phyloP scores from a whole-genome alignment of 2,329 filamentous ascomycete genomes.

The Epicoccum sorghinum region DNA sequence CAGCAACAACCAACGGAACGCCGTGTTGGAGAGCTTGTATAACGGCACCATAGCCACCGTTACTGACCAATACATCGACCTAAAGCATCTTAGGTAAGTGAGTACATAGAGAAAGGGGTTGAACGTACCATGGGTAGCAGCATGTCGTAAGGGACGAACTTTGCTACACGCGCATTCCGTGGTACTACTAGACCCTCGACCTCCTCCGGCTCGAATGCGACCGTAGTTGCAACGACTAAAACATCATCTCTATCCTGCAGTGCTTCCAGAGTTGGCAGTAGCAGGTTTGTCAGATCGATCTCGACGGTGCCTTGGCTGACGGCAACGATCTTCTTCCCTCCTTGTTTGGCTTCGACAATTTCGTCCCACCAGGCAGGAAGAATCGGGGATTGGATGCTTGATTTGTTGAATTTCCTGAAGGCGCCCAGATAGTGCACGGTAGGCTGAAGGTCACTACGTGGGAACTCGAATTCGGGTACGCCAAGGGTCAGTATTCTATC shows the following conservation, averaged over 20 bases:
- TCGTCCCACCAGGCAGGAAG: neutral
- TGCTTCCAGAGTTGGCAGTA: neutral
- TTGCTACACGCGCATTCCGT: neutral
- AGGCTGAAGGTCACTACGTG: neutral
- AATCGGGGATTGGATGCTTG: neutral
- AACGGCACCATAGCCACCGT: neutral
- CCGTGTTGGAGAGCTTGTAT: neutral
- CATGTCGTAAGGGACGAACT: conserved; percentile 1
- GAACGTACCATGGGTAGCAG: neutral
- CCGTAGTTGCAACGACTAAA: neutral
- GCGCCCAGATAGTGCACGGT: neutral
- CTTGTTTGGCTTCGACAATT: neutral
- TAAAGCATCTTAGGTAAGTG: neutral
- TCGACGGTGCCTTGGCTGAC: neutral
- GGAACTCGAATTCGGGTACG: conserved; percentile 1
- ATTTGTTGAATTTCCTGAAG: neutral
- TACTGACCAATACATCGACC: conserved; percentile 1
- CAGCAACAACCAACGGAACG: neutral
- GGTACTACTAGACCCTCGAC: neutral
- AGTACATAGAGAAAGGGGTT: neutral
- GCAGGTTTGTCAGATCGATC: neutral
- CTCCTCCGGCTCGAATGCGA: neutral
- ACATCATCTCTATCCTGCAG: neutral
- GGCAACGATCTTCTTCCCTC: conserved; percentile 2
- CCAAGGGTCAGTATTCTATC: neutral